Percentiles rank a stretch among this genome's conserved stretches.
Conservation (phyloP, 2,329 filamentous ascomycete species). For the Ophiocordyceps camponoti-saundersi region DNA sequence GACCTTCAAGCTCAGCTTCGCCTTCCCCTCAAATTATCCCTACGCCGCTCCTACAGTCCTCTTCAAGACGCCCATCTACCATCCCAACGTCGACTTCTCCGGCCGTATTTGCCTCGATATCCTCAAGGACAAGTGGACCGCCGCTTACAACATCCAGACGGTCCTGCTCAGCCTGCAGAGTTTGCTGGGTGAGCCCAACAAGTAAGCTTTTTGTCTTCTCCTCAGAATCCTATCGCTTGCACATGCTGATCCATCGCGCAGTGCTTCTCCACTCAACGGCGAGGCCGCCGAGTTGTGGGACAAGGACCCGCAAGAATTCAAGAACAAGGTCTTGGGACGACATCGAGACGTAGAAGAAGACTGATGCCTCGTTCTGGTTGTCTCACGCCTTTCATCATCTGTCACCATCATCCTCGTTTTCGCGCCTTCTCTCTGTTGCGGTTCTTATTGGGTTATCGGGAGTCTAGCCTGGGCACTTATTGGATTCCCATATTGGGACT, state of each 20-base stretch:
- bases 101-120: slow-evolving; percentile 96
- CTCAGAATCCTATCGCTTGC: neutral
- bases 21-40: slow-evolving; percentile 84
- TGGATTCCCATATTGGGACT: neutral
- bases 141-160: slow-evolving; percentile 90
- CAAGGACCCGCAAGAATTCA: slow-evolving; percentile 71
- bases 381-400: neutral
- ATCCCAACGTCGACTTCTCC: slow-evolving; percentile 95
- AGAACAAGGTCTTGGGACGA: slow-evolving; percentile 50
- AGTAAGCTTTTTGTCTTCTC: slow-evolving; percentile 42
- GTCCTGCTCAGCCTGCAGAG: slow-evolving; percentile 89
- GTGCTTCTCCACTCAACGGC: slow-evolving; percentile 84
- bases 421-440: neutral
- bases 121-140: slow-evolving; percentile 97
- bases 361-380: slow-evolving; percentile 12
- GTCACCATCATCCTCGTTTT: neutral
- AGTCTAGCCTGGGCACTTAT: neutral
- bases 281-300: slow-evolving; percentile 96
- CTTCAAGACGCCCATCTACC: slow-evolving; percentile 98
- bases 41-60: slow-evolving; percentile 81
- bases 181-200: slow-evolving; percentile 91
- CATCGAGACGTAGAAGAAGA: slow-evolving; percentile 51
- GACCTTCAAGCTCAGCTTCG: slow-evolving; percentile 80
- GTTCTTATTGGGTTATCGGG: neutral
- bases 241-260: slow-evolving; percentile 19